Evolutionary conservation across 106 monocot genomes (phyloP), one percentile per base, ranked within the genome.

Genomic region (Iris macrosiphon): DNA sequence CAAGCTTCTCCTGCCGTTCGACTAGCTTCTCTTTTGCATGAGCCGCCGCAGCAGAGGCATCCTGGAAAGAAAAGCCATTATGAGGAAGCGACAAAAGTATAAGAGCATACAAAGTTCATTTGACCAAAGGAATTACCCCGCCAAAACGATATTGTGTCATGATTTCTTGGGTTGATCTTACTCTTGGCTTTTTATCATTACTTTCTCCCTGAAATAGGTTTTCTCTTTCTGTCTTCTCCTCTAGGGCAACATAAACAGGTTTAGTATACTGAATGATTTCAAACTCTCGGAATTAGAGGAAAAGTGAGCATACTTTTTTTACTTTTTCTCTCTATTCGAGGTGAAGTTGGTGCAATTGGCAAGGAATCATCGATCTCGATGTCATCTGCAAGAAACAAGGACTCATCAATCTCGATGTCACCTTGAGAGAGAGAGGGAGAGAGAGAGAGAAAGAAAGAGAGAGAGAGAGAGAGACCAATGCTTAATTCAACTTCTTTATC

Each of bases 41-140:
- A 53, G 86, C 86, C 60, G 96, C 96, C 24, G 96, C 96, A 28
- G 90, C 90, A 16, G 68, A 14, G 18, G 85, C 90, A 75, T 96
- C 96, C 96, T 96, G 66, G 49, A 51, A 68, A 30, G 29, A 31
- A 57, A 57, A 27, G 55, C 30, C 50, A 19, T 7, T 3, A 35
- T 49, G 22, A 48, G 2, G 22, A 31, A 22, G 50, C 25, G 20
- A 38, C 15, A 29, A 33, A 26, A 11, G 29, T 13, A 48, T 23
- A 21, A 37, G 15, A 28, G 3, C 24, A 25, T 8, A 47, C 39
- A 33, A 32, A 46, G 29, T 10, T 47, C 24, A 41, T 30, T 52
- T 19, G 48, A 31, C 31, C 28, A 42, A 40, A 55, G 39, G 2
- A 48, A 18, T 79, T 90, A 96, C 96, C 80, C 96, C 96, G 3